These are phyloP conservation scores for Talaromyces piceae DNA, from an alignment of 2,329 filamentous ascomycete species.

Conservation along the genomic window DNA sequence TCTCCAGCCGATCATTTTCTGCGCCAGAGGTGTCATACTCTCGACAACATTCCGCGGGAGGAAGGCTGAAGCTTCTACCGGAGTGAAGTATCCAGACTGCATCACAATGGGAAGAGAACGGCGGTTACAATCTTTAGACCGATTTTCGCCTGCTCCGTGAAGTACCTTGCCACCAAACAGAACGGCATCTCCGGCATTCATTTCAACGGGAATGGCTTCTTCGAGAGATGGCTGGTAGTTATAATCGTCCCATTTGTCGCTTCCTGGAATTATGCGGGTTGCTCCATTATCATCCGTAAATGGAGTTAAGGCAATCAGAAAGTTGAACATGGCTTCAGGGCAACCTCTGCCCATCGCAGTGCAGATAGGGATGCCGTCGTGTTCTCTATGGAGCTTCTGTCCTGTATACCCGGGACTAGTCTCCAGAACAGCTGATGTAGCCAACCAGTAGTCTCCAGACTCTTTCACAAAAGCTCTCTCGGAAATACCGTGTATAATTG, in stretches of 20 bases:
- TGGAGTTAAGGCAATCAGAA: slow-evolving; percentile 5
- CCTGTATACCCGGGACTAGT: neutral
- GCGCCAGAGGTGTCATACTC: slow-evolving; percentile 10
- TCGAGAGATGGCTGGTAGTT: neutral
- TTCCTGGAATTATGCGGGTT: slow-evolving; percentile 12
- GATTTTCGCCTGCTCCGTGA: slow-evolving; percentile 4
- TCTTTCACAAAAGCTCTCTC: slow-evolving; percentile 1
- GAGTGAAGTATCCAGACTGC: slow-evolving; percentile 4
- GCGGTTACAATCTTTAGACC: slow-evolving; percentile 1
- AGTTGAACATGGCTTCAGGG: slow-evolving; percentile 7
- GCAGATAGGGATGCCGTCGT: neutral
- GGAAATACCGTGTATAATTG: slow-evolving; percentile 21
- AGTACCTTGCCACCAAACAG: slow-evolving; percentile 6
- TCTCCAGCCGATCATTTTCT: slow-evolving; percentile 11
- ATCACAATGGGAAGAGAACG: slow-evolving; percentile 5
- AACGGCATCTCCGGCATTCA: slow-evolving; percentile 7
- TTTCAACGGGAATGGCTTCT: slow-evolving; percentile 6
- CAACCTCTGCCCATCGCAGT: slow-evolving; percentile 3
- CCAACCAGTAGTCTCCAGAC: neutral
- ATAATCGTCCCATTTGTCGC: slow-evolving; percentile 9
- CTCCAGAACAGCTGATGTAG: neutral
- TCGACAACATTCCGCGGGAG: slow-evolving; percentile 4
- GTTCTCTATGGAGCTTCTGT: slow-evolving; percentile 6
- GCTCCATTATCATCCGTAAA: slow-evolving; percentile 15
- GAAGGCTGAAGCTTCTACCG: neutral